Conservation (phyloP, 305 asterid genomes). For the Solanum hybrid region DNA sequence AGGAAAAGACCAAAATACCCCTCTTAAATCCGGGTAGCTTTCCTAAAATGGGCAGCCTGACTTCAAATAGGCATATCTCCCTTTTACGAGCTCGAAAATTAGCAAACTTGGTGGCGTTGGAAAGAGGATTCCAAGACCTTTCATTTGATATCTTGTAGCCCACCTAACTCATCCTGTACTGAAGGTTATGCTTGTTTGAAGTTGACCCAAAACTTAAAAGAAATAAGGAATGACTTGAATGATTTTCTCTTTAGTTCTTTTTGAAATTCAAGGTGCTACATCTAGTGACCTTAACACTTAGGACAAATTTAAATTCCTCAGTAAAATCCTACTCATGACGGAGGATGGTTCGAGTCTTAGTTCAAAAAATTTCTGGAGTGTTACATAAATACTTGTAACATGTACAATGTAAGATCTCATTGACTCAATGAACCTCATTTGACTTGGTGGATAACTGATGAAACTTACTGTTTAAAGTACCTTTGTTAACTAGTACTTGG, state of each 20-base stretch:
- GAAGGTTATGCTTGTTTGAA: not conserved
- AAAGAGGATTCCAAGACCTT: not conserved
- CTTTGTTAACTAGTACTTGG: not conserved
- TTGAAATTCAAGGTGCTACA: too few relatives aligned
- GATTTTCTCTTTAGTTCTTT: not conserved
- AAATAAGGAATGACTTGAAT: not conserved
- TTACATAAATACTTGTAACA: not conserved
- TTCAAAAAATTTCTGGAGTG: too few relatives aligned
- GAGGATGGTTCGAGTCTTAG: not conserved
- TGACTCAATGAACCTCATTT: not conserved
- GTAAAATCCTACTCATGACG: not conserved
- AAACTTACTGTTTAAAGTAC: not conserved
- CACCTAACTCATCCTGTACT: too few relatives aligned
- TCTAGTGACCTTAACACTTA: not conserved
- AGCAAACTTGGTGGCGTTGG: not conserved
- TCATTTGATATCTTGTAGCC: not conserved
- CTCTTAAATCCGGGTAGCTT: not conserved
- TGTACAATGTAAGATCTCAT: not conserved
- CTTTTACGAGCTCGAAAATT: too few relatives aligned
- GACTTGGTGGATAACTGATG: not conserved
- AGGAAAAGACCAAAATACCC: not conserved
- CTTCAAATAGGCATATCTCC: not conserved
- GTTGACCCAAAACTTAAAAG: not conserved
- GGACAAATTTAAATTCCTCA: not conserved
- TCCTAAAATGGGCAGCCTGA: not conserved